Evolutionary conservation across 441 rosid species (phyloP).

Genomic region (Bocquillonia castaneifolia): DNA sequence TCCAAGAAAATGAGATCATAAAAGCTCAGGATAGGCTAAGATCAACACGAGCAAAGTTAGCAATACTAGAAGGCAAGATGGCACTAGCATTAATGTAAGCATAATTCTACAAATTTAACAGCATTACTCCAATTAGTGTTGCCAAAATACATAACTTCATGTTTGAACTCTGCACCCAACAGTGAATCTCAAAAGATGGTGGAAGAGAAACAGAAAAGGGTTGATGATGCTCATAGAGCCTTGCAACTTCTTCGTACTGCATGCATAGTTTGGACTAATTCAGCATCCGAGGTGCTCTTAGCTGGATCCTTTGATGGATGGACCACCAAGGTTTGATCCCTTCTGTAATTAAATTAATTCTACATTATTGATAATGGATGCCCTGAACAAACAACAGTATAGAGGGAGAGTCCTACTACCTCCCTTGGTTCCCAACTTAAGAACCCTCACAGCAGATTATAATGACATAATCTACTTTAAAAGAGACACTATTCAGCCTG

Average conservation of each 20-base stretch:
- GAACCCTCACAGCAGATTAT: no score
- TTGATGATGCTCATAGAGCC: conserved; percentile 59
- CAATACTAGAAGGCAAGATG: conserved; percentile 83
- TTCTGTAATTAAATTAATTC: conserved; percentile 6
- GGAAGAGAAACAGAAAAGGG: conserved; percentile 63
- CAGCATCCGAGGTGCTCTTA: conserved; percentile 69
- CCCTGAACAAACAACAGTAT: background rate
- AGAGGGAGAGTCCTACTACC: background rate
- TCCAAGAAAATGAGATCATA: conserved; percentile 69
- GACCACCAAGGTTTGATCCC: conserved; percentile 62
- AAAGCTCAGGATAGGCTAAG: conserved; percentile 55
- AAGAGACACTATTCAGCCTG: no score
- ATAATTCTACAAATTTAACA: conserved; percentile 4
- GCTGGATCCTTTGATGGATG: conserved; percentile 89
- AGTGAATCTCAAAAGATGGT: conserved; percentile 68
- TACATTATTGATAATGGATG: background rate
- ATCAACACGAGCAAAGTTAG: conserved; percentile 69
- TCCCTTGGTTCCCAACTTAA: no score
- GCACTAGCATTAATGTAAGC: conserved; percentile 62
- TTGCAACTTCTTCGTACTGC: conserved; percentile 55
- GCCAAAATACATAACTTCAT: background rate
- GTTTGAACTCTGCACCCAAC: conserved; percentile 13
- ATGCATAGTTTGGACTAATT: conserved; percentile 74
- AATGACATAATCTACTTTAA: no score
- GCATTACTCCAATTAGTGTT: conserved; percentile 1